A percentile compares a stretch with the other conserved stretches of the same genome.
phyloP scores from a whole-genome alignment of 2,329 filamentous ascomycete genomes.

The Aulographum hederae region DNA sequence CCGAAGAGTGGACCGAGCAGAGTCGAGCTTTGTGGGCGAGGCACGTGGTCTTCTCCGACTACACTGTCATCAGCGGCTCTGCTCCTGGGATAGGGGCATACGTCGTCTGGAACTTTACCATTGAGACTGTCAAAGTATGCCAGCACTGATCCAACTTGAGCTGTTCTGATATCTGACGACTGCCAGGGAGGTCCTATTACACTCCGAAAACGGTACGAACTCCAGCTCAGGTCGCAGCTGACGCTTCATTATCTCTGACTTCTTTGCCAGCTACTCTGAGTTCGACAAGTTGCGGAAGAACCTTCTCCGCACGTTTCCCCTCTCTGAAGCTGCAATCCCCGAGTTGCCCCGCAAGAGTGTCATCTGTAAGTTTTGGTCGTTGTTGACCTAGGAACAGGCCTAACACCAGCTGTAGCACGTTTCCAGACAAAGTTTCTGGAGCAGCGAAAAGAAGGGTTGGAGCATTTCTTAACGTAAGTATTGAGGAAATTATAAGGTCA shows the following conservation, averaged over 20 bases:
- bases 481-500: too few species aligned
- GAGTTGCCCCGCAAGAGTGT: conserved; percentile 78
- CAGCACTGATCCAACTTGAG: conserved; percentile 5
- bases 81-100: conserved; percentile 57
- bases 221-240: conserved; percentile 1
- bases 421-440: conserved; percentile 78
- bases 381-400: conserved; percentile 3
- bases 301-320: conserved; percentile 65
- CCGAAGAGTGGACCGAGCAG: conserved; percentile 36
- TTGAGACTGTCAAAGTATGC: conserved; percentile 68
- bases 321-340: conserved; percentile 74
- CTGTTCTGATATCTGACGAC: conserved; percentile 5
- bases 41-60: conserved; percentile 41
- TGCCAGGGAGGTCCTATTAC: conserved; percentile 35
- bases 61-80: conserved; percentile 40
- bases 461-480: conserved; percentile 83
- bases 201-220: conserved; percentile 36
- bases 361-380: conserved; percentile 40
- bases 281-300: conserved; percentile 67
- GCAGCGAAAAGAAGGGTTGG: conserved; percentile 60
- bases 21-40: conserved; percentile 43
- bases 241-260: conserved; percentile 10
- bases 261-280: conserved; percentile 60
- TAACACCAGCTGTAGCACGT: conserved; percentile 31
- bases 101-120: conserved; percentile 81